Evolutionary conservation across 1,284 basidiomycete species (phyloP).

Genomic region (Entoloma clypeatum): DNA sequence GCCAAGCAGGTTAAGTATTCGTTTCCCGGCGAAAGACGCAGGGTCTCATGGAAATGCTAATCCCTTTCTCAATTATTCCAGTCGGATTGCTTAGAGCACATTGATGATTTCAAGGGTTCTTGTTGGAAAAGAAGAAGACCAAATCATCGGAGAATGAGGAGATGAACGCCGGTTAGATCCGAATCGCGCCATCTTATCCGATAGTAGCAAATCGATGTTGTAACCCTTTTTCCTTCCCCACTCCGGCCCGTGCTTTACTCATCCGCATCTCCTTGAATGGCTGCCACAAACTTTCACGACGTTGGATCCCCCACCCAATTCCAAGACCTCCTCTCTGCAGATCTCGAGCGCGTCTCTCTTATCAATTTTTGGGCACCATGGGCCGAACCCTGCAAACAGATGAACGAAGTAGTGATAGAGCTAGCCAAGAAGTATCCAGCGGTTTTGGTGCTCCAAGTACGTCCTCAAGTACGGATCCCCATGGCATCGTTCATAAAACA

Average conservation of each 20-base stretch:
- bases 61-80: no score
- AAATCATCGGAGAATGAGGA: no score
- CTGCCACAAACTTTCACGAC: constrained; percentile 45
- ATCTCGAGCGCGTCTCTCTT: constrained; percentile 77
- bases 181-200: constrained; percentile 31
- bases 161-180: constrained; percentile 31
- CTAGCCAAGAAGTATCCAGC: constrained; percentile 70
- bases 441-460: constrained; percentile 73
- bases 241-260: constrained; percentile 9
- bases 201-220: constrained; percentile 18
- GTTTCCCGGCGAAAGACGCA: no score
- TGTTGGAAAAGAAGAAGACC: no score
- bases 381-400: constrained; percentile 86
- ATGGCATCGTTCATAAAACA: not conserved
- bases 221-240: constrained; percentile 18
- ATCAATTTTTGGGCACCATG: constrained; percentile 94
- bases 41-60: no score
- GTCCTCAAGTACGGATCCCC: constrained; percentile 18
- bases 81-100: no score
- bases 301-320: constrained; percentile 71
- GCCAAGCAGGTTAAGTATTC: no score
- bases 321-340: constrained; percentile 67
- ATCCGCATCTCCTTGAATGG: constrained; percentile 12
- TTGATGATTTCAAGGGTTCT: no score
- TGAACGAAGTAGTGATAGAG: constrained; percentile 75